Base-by-base conservation (phyloP, 371 early-diverging fungal genomes). In the Mortierella sp. region DNA sequence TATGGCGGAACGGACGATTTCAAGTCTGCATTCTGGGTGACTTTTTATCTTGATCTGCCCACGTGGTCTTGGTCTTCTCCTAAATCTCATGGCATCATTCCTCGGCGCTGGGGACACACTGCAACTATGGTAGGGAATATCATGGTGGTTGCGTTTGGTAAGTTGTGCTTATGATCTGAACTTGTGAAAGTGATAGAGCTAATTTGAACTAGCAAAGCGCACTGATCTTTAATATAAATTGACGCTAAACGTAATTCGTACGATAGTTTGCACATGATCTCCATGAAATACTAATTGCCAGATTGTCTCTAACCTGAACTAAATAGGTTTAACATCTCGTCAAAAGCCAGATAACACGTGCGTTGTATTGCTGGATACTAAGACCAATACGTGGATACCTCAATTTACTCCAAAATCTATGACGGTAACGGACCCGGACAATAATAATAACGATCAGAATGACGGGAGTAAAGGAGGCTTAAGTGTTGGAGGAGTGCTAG, bases 111-210 rank as follows among this genome's bases (percentile, higher is more conserved):
- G 79, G 79, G 79, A 17, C 79, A 78, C 28, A 72, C 73, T 15
- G 72, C 79, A 8, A 78, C 73, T 31, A 72, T 78, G 72, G 69
- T 58, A 29, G 70, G 72, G 3, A 69, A 56, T 17, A 63, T 55
- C 12, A 72, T 78, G 70, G 66, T 78, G 3, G 79, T 78, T 7
- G 35, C 66, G n/a, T 78, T 78, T 66, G 79, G 79, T 78, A 78
- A 62, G 79, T 2, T 17, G 1, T 37, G 3, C 54, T 49, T 57
- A 13, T 3, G n/a, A n/a, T n/a, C n/a, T n/a, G n/a, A n/a, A n/a
- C n/a, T n/a, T n/a, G n/a, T n/a, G n/a, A n/a, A 31, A 57, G 58
- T 19, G 34, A 54, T 28, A n/a, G 6, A 12, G 55, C 10, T 28
- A 54, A 53, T 26, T 23, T 6, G 47, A 47, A 19, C n/a, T n/a